Base-by-base conservation (phyloP, 116 monocot genomes). In the Phalaenopsis hybrid region DNA sequence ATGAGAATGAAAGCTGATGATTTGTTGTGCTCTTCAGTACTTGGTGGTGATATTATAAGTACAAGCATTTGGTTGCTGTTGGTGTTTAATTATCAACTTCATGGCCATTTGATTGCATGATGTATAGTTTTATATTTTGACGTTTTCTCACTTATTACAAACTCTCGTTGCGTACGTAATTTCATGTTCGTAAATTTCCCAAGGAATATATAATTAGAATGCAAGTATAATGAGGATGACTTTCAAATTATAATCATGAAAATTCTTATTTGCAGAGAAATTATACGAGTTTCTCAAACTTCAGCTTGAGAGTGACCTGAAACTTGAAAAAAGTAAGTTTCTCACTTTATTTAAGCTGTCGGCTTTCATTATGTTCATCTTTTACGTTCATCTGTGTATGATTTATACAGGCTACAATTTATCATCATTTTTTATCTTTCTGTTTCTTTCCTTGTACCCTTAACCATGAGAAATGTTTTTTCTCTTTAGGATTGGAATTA, bases 241-340 rank as follows among this genome's bases (percentile, higher is more conserved):
- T 72, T 31, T 72, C 31, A 72, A 41, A 45, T 50, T 50, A 51
- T 77, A 0, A 37, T 78, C 51, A 8, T 77, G 33, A 46, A 77
- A 5, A 8, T 81, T 82, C 45, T 68, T 58, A 41, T 81, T 77
- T 90, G 91, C 89, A 96, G 98, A 95, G 79, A 83, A 93, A 83
- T 81, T 98, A 15, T 95, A 85, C 80, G 88, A 95, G 16, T 88
- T 92, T 83, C 93, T 98, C 50, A 90, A 78, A 44, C 95, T 98
- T 80, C 87, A 95, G 85, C 80, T 95, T 18, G 95, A 95, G 86
- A 98, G 91, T 79, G 89, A 89, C 82, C 83, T 93, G 67, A 89
- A 92, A 82, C 80, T 93, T 67, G 90, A 95, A 79, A 90, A 88
- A 90, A 90, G 98, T 98, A 87, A 91, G 88, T 34, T 8, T 12